Evolutionary conservation across 2,329 filamentous ascomycete species (phyloP), one percentile per base, ranked within the genome.

Genomic region (Bipolaris bicolor): DNA sequence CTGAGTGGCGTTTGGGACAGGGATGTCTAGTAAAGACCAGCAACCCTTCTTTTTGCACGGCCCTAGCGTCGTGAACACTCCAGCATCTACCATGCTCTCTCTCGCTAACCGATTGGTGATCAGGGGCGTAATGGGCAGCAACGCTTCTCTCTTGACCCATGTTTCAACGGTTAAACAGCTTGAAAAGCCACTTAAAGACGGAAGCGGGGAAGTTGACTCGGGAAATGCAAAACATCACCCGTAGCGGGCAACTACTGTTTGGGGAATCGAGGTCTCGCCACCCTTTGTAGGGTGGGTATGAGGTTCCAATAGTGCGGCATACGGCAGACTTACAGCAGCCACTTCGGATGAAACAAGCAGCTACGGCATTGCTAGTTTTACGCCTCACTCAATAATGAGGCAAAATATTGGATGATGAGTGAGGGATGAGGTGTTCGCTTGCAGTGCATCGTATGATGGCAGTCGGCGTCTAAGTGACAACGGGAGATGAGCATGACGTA

Each of bases 201-300:
- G 45, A 37, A 49, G 50, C 50, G 55, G 55, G 53, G 58, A 57
- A 49, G 47, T 55, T 58, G 62, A 53, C 55, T 61, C 51, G 29
- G 41, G 47, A 46, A 34, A 53, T 63, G 64, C 64, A 65, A 60
- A 59, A 58, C 62, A 66, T 65, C 55, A 58, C 60, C 60, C 57
- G 60, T 47, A 60, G 62, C 59, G 55, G 62, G 54, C 55, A 57
- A 52, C 53, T 52, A 46, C 50, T 41, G 29, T 39, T 39, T 39
- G 24, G 40, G n/a, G 33, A 50, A 57, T 47, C 39, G 48, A 48
- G 40, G 39, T 45, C 31, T 53, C 39, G 45, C 48, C 31, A 52
- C 45, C 24, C 49, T 53, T 29, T 43, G 37, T 33, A 48, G 49
- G 45, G 26, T 34, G 52, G 39, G 41, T 41, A 54, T 54, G 43